Conservation (phyloP, 169 alveolate genomes). For the Babesia gibsoni region DNA sequence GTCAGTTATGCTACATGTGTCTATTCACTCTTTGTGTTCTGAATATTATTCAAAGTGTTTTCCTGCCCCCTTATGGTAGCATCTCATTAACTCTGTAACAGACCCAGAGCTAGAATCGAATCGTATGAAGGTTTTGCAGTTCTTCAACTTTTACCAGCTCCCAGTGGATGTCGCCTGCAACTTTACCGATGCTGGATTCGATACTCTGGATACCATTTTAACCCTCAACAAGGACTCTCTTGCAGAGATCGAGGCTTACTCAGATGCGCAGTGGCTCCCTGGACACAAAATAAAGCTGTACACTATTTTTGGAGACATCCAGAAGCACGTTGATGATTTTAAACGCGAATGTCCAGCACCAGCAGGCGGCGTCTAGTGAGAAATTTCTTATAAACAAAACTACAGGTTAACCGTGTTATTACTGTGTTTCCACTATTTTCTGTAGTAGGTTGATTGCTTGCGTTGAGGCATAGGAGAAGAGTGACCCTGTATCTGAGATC, state of each 20-base stretch:
- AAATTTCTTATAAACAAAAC: neutral
- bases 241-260: slow-evolving; percentile 82
- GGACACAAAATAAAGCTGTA: slow-evolving; percentile 83
- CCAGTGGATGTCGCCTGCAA: slow-evolving; percentile 84
- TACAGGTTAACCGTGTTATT: neutral
- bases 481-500: slow-evolving; percentile 18
- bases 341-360: slow-evolving; percentile 60
- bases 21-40: no score
- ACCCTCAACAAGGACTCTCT: slow-evolving; percentile 80
- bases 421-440: neutral
- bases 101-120: slow-evolving; percentile 84
- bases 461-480: slow-evolving; percentile 25
- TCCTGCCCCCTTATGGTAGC: no score
- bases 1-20: no score
- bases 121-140: slow-evolving; percentile 79
- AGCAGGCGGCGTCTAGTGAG: neutral
- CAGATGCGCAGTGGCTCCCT: slow-evolving; percentile 83
- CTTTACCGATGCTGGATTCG: slow-evolving; percentile 86
- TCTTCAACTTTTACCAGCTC: slow-evolving; percentile 78
- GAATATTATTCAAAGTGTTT: no score
- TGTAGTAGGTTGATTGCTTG: neutral
- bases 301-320: slow-evolving; percentile 70
- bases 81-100: no score
- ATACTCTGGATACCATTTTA: slow-evolving; percentile 82
- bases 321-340: slow-evolving; percentile 63